A percentile compares a stretch with the other conserved stretches of the same genome.
Evolutionary conservation across 805 yeast genomes (phyloP).

Genomic region (Kluyveromyces dobzhanskii): DNA sequence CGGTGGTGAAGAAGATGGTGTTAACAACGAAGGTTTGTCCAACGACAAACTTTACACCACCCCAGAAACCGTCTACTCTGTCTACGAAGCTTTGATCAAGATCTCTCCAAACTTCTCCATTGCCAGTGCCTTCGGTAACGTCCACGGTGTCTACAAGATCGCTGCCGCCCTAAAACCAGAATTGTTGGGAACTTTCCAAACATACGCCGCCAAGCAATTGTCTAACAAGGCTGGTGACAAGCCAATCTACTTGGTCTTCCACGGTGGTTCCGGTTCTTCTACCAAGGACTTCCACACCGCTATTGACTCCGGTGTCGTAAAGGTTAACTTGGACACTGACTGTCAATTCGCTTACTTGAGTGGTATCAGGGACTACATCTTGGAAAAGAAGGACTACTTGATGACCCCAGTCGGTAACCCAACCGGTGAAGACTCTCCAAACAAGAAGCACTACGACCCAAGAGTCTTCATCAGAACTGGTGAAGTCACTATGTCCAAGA

Average conservation of each 20-base stretch:
- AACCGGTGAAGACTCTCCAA: conserved; percentile 97
- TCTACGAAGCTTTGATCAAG: conserved; percentile 81
- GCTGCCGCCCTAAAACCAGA: conserved; percentile 93
- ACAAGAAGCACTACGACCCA: conserved; percentile 99
- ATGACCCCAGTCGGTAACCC: conserved; percentile 94
- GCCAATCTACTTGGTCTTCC: conserved; percentile 97
- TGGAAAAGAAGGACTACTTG: conserved; percentile 93
- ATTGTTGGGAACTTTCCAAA: conserved; percentile 93
- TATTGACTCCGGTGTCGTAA: conserved; percentile 90
- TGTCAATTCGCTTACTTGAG: conserved; percentile 95
- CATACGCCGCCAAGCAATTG: conserved; percentile 64
- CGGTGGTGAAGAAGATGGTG: conserved; percentile 99
- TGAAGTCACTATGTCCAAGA: conserved; percentile 92
- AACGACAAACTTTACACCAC: conserved; percentile 86
- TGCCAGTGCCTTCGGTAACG: conserved; percentile 99
- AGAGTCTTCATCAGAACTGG: conserved; percentile 99
- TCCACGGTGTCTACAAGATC: conserved; percentile 99
- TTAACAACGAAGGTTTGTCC: conserved; percentile 90
- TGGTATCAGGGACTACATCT: conserved; percentile 96
- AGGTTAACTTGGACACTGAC: conserved; percentile 99
- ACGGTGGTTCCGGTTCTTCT: conserved; percentile 99
- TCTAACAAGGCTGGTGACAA: conserved; percentile 33
- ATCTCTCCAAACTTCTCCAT: conserved; percentile 97
- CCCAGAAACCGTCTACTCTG: conserved; percentile 90
- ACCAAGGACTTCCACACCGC: conserved; percentile 88